Percentiles rank a stretch among this genome's conserved stretches.
These are phyloP conservation scores for Marchantia paleacea DNA, from an alignment of 225 moss, liverwort and hornwort genomes.

Conservation along the genomic window DNA sequence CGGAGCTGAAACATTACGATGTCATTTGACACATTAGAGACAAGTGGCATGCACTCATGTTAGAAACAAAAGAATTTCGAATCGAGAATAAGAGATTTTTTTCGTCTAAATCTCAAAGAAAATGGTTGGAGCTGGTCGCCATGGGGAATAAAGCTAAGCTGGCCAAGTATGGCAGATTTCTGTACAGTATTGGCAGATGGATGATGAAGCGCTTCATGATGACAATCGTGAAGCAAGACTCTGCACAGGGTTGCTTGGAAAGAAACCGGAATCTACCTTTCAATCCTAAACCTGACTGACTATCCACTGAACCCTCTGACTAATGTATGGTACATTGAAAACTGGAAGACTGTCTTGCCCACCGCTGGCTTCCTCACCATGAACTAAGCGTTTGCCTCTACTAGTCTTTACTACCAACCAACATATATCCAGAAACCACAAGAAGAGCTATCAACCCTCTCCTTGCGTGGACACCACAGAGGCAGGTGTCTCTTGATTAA, in stretches of 20 bases:
- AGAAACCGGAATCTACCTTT: conserved; percentile 18
- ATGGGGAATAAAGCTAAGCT: conserved; percentile 20
- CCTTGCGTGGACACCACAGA: conserved; percentile 21
- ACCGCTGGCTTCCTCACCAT: conserved; percentile 18
- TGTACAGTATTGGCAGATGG: conserved; percentile 37
- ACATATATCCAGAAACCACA: conserved; percentile 3
- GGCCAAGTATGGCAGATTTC: conserved; percentile 38
- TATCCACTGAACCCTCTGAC: conserved; percentile 31
- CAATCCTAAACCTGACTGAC: conserved; percentile 34
- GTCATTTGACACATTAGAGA: too few species aligned
- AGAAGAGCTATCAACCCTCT: conserved; percentile 16
- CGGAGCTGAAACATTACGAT: conserved; percentile 3
- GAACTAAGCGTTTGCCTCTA: conserved; percentile 16
- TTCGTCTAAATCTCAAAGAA: conserved; percentile 12
- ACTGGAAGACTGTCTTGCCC: conserved; percentile 19
- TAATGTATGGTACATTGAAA: conserved; percentile 40
- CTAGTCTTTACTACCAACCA: conserved; percentile 20
- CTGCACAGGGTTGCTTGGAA: conserved; percentile 26
- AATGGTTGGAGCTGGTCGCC: conserved; percentile 7
- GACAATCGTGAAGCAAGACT: background rate
- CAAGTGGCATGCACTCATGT: background rate
- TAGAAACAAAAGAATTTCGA: conserved; percentile 5
- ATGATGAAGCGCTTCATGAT: conserved; percentile 19
- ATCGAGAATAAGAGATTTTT: background rate
- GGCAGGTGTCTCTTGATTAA: conserved; percentile 16